Evolutionary conservation across 106 monocot genomes (phyloP).

Genomic region (Triglochin maritima): DNA sequence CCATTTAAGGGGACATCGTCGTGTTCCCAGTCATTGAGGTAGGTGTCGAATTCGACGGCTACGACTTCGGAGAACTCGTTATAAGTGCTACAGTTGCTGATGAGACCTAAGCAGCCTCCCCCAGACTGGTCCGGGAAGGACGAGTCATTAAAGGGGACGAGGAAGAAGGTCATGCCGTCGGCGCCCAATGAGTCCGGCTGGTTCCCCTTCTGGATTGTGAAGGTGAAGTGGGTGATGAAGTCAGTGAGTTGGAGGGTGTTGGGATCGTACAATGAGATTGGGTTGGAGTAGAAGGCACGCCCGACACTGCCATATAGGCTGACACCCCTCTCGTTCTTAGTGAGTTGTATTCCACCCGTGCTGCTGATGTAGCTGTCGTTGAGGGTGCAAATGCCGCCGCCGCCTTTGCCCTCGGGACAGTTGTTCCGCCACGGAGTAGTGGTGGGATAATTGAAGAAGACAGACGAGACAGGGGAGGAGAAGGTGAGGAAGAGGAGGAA

Average conservation of each 20-base stretch:
- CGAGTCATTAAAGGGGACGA: slow-evolving; percentile 24
- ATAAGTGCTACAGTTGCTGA: slow-evolving; percentile 5
- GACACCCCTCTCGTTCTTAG: neutral
- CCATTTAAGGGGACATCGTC: too few species aligned
- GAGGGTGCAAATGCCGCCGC: neutral
- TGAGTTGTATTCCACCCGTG: neutral
- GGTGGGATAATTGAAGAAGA: neutral
- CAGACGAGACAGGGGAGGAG: neutral
- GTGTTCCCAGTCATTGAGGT: slow-evolving; percentile 41
- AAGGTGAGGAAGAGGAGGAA: neutral
- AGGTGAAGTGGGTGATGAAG: slow-evolving; percentile 48
- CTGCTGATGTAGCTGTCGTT: neutral
- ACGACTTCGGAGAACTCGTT: slow-evolving; percentile 5
- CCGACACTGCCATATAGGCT: too few species aligned
- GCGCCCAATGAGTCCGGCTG: slow-evolving; percentile 19
- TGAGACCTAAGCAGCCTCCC: slow-evolving; percentile 39
- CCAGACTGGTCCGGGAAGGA: slow-evolving; percentile 16
- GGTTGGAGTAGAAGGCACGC: slow-evolving; percentile 6
- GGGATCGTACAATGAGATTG: slow-evolving; percentile 12
- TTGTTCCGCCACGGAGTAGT: neutral
- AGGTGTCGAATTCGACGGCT: slow-evolving; percentile 75
- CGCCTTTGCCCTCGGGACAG: neutral
- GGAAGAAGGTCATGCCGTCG: slow-evolving; percentile 77
- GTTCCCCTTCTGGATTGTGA: slow-evolving; percentile 29
- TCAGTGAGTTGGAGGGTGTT: slow-evolving; percentile 2